Evolutionary conservation across 2,329 filamentous ascomycete species (phyloP).

Genomic region (Pseudogymnoascus sp.): DNA sequence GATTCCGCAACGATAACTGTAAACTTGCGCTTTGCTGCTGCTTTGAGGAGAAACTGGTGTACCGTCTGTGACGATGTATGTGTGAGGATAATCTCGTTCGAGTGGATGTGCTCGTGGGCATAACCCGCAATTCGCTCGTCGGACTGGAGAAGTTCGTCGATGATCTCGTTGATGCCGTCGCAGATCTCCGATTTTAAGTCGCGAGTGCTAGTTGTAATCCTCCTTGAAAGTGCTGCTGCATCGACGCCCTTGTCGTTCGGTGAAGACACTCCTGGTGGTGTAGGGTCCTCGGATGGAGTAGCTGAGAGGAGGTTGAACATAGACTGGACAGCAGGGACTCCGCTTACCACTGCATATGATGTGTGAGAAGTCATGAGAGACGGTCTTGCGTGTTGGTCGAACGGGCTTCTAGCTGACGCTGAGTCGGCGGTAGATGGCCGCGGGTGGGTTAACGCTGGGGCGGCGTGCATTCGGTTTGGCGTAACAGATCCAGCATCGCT

Average conservation of each 20-base stretch:
- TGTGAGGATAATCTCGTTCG: slow-evolving; percentile 85
- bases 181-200: slow-evolving; percentile 85
- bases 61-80: slow-evolving; percentile 80
- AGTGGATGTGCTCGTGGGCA: slow-evolving; percentile 85
- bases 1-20: slow-evolving; percentile 78
- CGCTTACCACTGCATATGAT: slow-evolving; percentile 51
- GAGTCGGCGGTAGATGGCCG: not conserved
- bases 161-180: slow-evolving; percentile 88
- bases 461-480: slow-evolving; percentile 19
- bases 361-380: slow-evolving; percentile 53
- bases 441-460: slow-evolving; percentile 11
- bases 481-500: slow-evolving; percentile 25
- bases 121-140: slow-evolving; percentile 88
- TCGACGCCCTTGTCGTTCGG: slow-evolving; percentile 33
- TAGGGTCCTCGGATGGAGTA: slow-evolving; percentile 44
- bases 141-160: slow-evolving; percentile 87
- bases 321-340: slow-evolving; percentile 50
- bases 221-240: slow-evolving; percentile 22
- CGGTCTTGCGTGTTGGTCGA: slow-evolving; percentile 37
- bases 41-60: slow-evolving; percentile 80
- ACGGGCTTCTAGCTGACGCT: not conserved
- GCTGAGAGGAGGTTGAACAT: slow-evolving; percentile 85
- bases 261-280: slow-evolving; percentile 44
- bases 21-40: slow-evolving; percentile 82
- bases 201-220: slow-evolving; percentile 33